Evolutionary conservation across 768 basidiomycete genomes (phyloP).

Genomic region (Pisolithus albus): DNA sequence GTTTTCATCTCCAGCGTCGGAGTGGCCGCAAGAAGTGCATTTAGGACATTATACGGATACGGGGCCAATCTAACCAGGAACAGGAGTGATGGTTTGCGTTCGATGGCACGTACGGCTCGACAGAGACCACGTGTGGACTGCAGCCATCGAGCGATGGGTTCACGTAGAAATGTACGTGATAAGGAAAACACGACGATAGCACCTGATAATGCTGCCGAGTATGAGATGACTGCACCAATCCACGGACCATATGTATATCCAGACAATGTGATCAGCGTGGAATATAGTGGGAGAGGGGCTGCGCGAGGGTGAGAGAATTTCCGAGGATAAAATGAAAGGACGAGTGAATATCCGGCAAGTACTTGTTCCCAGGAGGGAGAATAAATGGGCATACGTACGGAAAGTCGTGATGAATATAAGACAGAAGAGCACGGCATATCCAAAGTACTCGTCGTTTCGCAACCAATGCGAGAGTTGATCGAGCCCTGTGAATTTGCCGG

Average conservation of each 20-base stretch:
- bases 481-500: constrained; percentile 44
- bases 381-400: constrained; percentile 46
- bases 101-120: constrained; percentile 80
- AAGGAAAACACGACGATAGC: constrained; percentile 78
- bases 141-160: constrained; percentile 66
- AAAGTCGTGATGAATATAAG: constrained; percentile 85
- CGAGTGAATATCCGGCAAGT: constrained; percentile 7
- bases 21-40: constrained; percentile 86
- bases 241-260: constrained; percentile 87
- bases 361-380: not conserved
- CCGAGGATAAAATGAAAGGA: constrained; percentile 5
- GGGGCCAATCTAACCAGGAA: constrained; percentile 92
- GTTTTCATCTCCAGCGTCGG: constrained; percentile 72
- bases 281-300: constrained; percentile 91
- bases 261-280: constrained; percentile 85
- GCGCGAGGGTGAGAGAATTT: constrained; percentile 7
- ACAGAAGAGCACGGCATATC: constrained; percentile 71
- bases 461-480: constrained; percentile 79
- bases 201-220: constrained; percentile 77
- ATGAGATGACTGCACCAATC: constrained; percentile 81
- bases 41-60: constrained; percentile 92
- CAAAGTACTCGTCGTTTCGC: constrained; percentile 61
- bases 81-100: constrained; percentile 78
- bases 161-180: constrained; percentile 68
- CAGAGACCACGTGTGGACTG: constrained; percentile 63